phyloP scores from a whole-genome alignment of 306 rosid species.

The Lithocarpus polystachyus region DNA sequence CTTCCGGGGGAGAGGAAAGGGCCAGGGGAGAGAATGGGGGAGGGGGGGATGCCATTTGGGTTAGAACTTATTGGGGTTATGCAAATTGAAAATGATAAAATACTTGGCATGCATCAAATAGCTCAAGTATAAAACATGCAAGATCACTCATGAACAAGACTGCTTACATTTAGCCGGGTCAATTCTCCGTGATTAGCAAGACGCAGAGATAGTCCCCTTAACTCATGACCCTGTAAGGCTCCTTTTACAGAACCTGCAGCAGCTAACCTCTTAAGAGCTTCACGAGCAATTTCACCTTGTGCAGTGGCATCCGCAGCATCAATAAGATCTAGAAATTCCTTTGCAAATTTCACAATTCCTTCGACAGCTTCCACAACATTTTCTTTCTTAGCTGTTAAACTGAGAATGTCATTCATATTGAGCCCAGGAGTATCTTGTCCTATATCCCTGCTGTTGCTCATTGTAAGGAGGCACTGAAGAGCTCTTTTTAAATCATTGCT shows the following conservation, averaged over 20 bases:
- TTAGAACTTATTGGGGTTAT: neutral
- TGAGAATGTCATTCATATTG: conserved; percentile 90
- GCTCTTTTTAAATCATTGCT: conserved; percentile 97
- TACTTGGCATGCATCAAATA: conserved; percentile 17
- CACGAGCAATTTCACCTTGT: conserved; percentile 96
- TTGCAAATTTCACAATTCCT: conserved; percentile 93
- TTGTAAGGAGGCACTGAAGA: conserved; percentile 95
- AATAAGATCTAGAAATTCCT: conserved; percentile 92
- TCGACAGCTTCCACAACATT: conserved; percentile 79
- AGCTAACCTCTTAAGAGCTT: conserved; percentile 91
- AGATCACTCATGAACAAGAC: conserved; percentile 19
- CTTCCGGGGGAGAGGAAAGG: too few relatives aligned
- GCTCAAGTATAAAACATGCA: conserved; percentile 7
- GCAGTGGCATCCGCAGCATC: conserved; percentile 99
- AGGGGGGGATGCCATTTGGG: neutral
- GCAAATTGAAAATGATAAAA: conserved; percentile 7
- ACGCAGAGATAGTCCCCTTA: conserved; percentile 88
- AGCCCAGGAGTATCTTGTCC: conserved; percentile 81
- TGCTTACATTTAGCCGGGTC: conserved; percentile 84
- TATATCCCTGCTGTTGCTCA: conserved; percentile 96
- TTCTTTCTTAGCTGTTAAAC: conserved; percentile 73
- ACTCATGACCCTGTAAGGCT: conserved; percentile 84
- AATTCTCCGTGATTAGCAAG: conserved; percentile 96
- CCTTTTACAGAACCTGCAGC: conserved; percentile 97
- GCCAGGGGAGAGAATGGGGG: too few relatives aligned